Base-by-base conservation (phyloP, 441 rosid species). In the Pelargonium myrrhifolium region DNA sequence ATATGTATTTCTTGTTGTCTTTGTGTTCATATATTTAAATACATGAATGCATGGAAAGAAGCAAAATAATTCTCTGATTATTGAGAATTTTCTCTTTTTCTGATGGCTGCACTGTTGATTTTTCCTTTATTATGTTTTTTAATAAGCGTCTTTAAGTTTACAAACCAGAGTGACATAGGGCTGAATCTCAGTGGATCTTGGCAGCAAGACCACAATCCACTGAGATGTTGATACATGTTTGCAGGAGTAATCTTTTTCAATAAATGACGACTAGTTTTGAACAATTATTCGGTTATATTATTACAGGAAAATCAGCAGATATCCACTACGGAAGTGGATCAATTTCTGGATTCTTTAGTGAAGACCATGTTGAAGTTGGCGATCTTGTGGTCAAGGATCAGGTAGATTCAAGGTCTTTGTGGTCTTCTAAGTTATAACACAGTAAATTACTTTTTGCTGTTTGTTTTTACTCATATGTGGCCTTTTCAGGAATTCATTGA, bases 261-360 rank as follows among this genome's bases (percentile, higher is more conserved):
- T 31, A 6, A 28, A 49, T 31, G 61, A 4, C 7, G n/a, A 49
- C 15, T 49, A n/a, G n/a, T n/a, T 58, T 58, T 24, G 62, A 56
- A 0, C 45, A 11, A 4, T 24, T 65, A 9, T 68, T 59, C 47
- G 37, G 6, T 53, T 20, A 71, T 78, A 43, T 40, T 70, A 71
- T 45, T 74, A 64, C 78, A 89, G 96, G 97, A 70, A 76, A 75
- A 51, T 14, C 80, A 10, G 82, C 88, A 72, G 71, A 77, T 47
- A 86, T 91, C 75, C 71, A 65, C 45, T 87, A 87, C 72, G 97
- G 97, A 24, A 82, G 89, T 35, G 93, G 97, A 53, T 83, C 89
- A 0, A 78, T 91, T 71, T 75, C 85, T 45, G 96, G 97, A 64
- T 86, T 89, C 84, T 80, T 85, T 55, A 89, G 97, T 72, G 81